phyloP scores from a whole-genome alignment of 306 rosid species.

The Cucumis melo region DNA sequence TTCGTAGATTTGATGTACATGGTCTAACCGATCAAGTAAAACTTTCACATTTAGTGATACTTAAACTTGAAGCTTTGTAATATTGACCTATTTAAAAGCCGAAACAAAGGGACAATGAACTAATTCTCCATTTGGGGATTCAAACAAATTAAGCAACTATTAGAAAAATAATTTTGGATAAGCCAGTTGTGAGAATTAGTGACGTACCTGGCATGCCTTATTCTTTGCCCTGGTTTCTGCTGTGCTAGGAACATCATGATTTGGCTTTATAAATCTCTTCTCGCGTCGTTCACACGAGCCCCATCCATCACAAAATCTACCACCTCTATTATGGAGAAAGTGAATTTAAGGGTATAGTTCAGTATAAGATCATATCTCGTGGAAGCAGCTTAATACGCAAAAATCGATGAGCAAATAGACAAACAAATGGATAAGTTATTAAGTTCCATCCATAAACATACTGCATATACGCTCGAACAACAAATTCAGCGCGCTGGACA shows the following conservation, averaged over 20 bases:
- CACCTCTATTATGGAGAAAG: constrained; percentile 37
- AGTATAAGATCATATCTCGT: not conserved
- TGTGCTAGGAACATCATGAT: constrained; percentile 88
- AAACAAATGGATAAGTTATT: not conserved
- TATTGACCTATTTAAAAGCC: not conserved
- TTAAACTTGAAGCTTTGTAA: not conserved
- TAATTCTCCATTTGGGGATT: not conserved
- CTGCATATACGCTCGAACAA: constrained; percentile 92
- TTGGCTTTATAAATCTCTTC: constrained; percentile 72
- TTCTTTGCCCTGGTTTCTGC: constrained; percentile 95
- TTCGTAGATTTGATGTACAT: not conserved
- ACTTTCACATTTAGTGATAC: not conserved
- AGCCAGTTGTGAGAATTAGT: not conserved
- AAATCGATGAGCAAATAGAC: not conserved
- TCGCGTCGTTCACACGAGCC: constrained; percentile 93
- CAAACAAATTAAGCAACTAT: not conserved
- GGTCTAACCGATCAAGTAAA: not conserved
- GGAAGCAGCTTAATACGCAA: not conserved
- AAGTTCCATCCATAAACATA: constrained; percentile 27
- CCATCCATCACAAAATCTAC: constrained; percentile 98
- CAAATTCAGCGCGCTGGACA: constrained; percentile 85
- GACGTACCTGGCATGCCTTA: constrained; percentile 73
- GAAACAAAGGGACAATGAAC: not conserved
- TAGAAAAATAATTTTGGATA: not conserved
- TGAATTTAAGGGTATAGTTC: not conserved